A percentile compares a stretch with the other conserved stretches of the same genome.
Evolutionary conservation across 2,329 filamentous ascomycete genomes (phyloP).

Genomic region (Pestalotiopsis sp.): DNA sequence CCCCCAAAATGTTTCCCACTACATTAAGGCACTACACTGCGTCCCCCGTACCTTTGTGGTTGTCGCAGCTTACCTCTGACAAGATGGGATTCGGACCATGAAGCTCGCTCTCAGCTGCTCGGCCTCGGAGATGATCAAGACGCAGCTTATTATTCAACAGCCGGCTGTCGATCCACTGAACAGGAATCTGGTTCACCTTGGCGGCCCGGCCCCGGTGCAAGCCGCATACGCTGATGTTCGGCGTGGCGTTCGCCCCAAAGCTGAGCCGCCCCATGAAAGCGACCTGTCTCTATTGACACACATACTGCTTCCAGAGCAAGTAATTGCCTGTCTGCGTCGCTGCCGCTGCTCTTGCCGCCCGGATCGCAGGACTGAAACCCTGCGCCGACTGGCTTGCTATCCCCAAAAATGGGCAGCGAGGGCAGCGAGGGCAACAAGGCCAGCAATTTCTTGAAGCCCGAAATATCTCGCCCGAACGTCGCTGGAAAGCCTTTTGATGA

Average conservation of each 20-base stretch:
- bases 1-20: too few relatives aligned
- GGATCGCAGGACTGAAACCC: too few relatives aligned
- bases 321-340: neutral
- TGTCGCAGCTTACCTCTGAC: neutral
- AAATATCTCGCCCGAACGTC: too few relatives aligned
- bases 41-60: too few relatives aligned
- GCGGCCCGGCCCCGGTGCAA: neutral
- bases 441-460: too few relatives aligned
- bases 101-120: neutral
- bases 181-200: neutral
- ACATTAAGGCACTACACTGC: too few relatives aligned
- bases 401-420: too few relatives aligned
- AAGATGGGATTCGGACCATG: neutral
- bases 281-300: neutral
- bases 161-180: neutral
- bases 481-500: too few relatives aligned
- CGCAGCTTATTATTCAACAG: neutral
- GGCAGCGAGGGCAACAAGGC: too few relatives aligned
- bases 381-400: too few relatives aligned
- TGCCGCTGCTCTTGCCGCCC: too few relatives aligned
- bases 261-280: neutral
- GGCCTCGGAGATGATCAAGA: neutral
- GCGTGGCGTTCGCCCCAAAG: neutral
- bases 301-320: neutral
- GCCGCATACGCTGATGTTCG: neutral